Conservation (phyloP, 2,329 filamentous ascomycete species). For the Penicillium sp. region DNA sequence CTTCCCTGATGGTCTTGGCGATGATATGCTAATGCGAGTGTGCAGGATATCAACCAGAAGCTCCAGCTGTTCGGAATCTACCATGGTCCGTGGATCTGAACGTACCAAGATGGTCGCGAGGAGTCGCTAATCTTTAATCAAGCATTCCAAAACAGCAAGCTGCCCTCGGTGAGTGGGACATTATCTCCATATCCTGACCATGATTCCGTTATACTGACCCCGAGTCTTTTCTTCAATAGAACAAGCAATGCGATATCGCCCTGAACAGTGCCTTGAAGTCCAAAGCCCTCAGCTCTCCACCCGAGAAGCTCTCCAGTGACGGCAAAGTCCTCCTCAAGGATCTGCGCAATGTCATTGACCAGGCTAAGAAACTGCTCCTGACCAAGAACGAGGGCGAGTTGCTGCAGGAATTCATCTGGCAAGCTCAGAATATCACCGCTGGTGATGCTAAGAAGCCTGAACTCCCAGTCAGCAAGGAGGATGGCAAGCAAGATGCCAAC, state of each 20-base stretch:
- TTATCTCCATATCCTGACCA: constrained; percentile 8
- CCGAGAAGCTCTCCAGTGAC: constrained; percentile 71
- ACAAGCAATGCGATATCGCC: constrained; percentile 92
- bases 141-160: constrained; percentile 84
- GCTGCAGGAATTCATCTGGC: constrained; percentile 95
- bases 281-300: constrained; percentile 62
- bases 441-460: constrained; percentile 57
- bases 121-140: constrained; percentile 9
- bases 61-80: constrained; percentile 91
- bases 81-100: constrained; percentile 44
- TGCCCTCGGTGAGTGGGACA: constrained; percentile 65
- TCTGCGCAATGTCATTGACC: constrained; percentile 69
- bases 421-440: constrained; percentile 68
- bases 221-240: constrained; percentile 45
- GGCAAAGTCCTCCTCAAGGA: constrained; percentile 74
- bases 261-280: constrained; percentile 80
- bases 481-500: constrained; percentile 74
- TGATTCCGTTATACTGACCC: constrained; percentile 1
- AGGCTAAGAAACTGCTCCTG: constrained; percentile 77
- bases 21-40: constrained; percentile 9
- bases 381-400: constrained; percentile 94
- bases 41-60: constrained; percentile 75
- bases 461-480: constrained; percentile 66
- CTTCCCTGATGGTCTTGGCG: background rate
- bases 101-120: background rate